Conservation (phyloP, 2,329 filamentous ascomycete species). For the Aspergillus phoenicis region DNA sequence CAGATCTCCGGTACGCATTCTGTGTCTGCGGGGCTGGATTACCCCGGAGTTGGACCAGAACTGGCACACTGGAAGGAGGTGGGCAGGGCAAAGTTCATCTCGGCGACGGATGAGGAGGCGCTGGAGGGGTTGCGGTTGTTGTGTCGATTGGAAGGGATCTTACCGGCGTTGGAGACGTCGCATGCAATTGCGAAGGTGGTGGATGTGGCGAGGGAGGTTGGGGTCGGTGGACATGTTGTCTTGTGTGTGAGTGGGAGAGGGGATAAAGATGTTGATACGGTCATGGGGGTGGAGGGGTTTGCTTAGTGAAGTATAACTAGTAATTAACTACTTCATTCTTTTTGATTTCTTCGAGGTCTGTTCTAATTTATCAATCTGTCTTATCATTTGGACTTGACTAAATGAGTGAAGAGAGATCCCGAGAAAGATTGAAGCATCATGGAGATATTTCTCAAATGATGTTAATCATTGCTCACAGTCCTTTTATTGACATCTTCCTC, state of each 20-base stretch:
- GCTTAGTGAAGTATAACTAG: conserved; percentile 45
- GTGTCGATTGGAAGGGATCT: conserved; percentile 88
- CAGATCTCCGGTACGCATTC: conserved; percentile 93
- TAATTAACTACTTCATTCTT: too few relatives aligned
- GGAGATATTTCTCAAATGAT: too few relatives aligned
- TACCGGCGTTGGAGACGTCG: conserved; percentile 86
- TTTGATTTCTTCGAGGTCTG: too few relatives aligned
- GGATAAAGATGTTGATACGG: conserved; percentile 96
- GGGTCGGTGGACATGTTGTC: conserved; percentile 80
- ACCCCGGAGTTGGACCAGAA: conserved; percentile 92
- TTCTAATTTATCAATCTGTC: too few relatives aligned
- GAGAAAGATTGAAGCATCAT: too few relatives aligned
- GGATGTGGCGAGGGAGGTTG: conserved; percentile 85
- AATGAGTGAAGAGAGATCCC: too few relatives aligned
- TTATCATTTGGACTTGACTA: too few relatives aligned
- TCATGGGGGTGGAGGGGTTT: conserved; percentile 79
- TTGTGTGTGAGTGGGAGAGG: conserved; percentile 88
- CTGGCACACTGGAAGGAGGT: conserved; percentile 87
- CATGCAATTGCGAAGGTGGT: conserved; percentile 87
- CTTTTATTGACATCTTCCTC: too few relatives aligned
- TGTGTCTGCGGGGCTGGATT: conserved; percentile 89
- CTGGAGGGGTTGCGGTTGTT: conserved; percentile 82
- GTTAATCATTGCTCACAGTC: too few relatives aligned
- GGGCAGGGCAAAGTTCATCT: conserved; percentile 78
- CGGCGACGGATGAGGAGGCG: conserved; percentile 84